These are phyloP conservation scores for Priceomyces haplophilus DNA, from an alignment of 805 yeast species.

Conservation along the genomic window DNA sequence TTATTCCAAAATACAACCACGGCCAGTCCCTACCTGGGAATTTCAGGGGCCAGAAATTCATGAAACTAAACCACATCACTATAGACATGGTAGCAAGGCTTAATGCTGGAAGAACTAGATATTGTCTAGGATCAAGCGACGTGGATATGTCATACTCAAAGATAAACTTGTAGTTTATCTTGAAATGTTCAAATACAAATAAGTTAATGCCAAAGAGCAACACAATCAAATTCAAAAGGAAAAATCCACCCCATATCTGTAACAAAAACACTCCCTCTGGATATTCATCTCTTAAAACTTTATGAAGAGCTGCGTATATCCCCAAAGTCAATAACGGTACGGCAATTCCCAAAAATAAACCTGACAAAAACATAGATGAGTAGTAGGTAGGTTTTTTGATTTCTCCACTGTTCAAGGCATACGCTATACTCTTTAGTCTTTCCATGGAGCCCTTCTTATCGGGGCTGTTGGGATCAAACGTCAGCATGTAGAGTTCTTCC, in stretches of 20 bases:
- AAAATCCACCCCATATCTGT: slow-evolving; percentile 93
- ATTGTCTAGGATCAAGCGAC: slow-evolving; percentile 64
- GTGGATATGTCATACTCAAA: slow-evolving; percentile 79
- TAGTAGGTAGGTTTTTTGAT: slow-evolving; percentile 31
- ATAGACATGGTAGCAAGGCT: slow-evolving; percentile 56
- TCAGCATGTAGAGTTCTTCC: slow-evolving; percentile 64
- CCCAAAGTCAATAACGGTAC: slow-evolving; percentile 66
- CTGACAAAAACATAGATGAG: slow-evolving; percentile 55
- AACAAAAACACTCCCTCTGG: slow-evolving; percentile 61
- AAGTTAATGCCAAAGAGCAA: slow-evolving; percentile 68
- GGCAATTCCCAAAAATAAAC: slow-evolving; percentile 66
- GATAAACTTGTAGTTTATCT: slow-evolving; percentile 86
- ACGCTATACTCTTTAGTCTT: slow-evolving; percentile 49
- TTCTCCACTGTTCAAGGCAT: slow-evolving; percentile 32
- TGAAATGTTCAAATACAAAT: slow-evolving; percentile 65
- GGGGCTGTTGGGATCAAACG: slow-evolving; percentile 52
- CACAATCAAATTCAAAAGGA: slow-evolving; percentile 58
- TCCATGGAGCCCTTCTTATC: slow-evolving; percentile 70
- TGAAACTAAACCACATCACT: slow-evolving; percentile 73
- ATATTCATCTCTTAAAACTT: slow-evolving; percentile 34
- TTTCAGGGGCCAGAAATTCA: slow-evolving; percentile 57
- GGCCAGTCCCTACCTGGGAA: slow-evolving; percentile 77
- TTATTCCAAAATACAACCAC: slow-evolving; percentile 63
- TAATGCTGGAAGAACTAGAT: slow-evolving; percentile 59
- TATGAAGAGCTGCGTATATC: slow-evolving; percentile 47